A percentile compares a stretch with the other conserved stretches of the same genome.
Conservation (phyloP, 352 stramenopile species). For the Phytophthora palmivora region DNA sequence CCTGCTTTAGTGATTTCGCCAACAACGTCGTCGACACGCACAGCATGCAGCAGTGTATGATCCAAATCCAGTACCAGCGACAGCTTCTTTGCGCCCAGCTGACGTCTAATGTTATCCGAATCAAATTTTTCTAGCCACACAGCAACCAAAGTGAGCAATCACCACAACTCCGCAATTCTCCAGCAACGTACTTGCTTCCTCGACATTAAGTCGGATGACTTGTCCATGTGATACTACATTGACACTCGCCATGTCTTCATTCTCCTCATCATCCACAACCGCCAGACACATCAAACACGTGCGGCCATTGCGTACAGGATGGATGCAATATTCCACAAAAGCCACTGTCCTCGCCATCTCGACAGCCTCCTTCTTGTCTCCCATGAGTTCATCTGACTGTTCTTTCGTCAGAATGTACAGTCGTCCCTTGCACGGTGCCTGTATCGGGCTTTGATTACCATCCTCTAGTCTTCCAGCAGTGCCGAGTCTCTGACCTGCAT, state of each 20-base stretch:
- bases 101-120: constrained; percentile 84
- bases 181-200: constrained; percentile 94
- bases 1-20: constrained; percentile 63
- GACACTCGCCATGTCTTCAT: constrained; percentile 74
- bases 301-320: constrained; percentile 73
- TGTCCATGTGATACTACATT: constrained; percentile 86
- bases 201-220: constrained; percentile 95
- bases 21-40: constrained; percentile 75
- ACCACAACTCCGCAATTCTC: constrained; percentile 18
- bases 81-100: constrained; percentile 91
- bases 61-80: constrained; percentile 97
- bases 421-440: constrained; percentile 92
- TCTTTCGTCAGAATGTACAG: constrained; percentile 52
- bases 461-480: constrained; percentile 62
- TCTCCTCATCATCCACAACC: constrained; percentile 73
- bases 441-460: constrained; percentile 60
- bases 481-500: constrained; percentile 63
- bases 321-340: constrained; percentile 82
- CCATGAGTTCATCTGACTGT: constrained; percentile 30
- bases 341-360: constrained; percentile 38
- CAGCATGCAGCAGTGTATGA: constrained; percentile 96
- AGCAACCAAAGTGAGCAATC: constrained; percentile 8
- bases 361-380: constrained; percentile 16
- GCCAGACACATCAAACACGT: constrained; percentile 86
- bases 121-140: constrained; percentile 85